phyloP scores from a whole-genome alignment of 495 filamentous ascomycete genomes.

The Bathelium albidoporum region DNA sequence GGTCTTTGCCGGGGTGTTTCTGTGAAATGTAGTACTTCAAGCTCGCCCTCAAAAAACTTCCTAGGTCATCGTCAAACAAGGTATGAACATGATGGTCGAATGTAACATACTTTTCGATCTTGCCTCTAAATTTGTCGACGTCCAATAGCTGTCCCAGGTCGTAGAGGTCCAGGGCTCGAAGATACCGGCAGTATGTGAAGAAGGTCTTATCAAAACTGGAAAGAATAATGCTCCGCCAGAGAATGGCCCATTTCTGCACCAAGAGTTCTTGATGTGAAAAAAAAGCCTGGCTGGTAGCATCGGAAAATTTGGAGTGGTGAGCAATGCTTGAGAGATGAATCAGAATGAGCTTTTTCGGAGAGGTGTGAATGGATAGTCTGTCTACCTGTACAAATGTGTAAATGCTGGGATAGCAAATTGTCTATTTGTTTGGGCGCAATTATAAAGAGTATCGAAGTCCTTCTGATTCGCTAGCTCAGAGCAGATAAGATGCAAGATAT shows the following conservation, averaged over 20 bases:
- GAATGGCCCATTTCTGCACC: slow-evolving; percentile 44
- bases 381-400: slow-evolving; percentile 53
- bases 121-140: slow-evolving; percentile 36
- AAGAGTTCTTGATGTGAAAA: slow-evolving; percentile 30
- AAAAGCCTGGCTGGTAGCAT: slow-evolving; percentile 21
- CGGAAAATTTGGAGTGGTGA: slow-evolving; percentile 8
- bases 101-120: slow-evolving; percentile 32
- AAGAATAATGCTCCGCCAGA: slow-evolving; percentile 61
- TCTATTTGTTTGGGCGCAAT: slow-evolving; percentile 41
- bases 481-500: slow-evolving; percentile 51
- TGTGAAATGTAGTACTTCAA: slow-evolving; percentile 22
- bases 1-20: slow-evolving; percentile 9
- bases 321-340: not conserved
- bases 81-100: not conserved
- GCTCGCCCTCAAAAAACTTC: slow-evolving; percentile 27
- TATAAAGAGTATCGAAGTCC: slow-evolving; percentile 50
- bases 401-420: slow-evolving; percentile 47
- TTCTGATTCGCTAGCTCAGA: slow-evolving; percentile 40
- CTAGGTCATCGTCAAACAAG: not conserved
- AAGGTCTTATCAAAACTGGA: slow-evolving; percentile 54
- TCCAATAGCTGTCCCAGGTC: slow-evolving; percentile 45
- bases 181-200: slow-evolving; percentile 61
- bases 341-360: not conserved
- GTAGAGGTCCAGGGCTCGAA: slow-evolving; percentile 51
- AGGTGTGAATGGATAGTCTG: not conserved